Base-by-base conservation (phyloP, 1,284 basidiomycete species). In the Cryptococcus maquisensis region DNA sequence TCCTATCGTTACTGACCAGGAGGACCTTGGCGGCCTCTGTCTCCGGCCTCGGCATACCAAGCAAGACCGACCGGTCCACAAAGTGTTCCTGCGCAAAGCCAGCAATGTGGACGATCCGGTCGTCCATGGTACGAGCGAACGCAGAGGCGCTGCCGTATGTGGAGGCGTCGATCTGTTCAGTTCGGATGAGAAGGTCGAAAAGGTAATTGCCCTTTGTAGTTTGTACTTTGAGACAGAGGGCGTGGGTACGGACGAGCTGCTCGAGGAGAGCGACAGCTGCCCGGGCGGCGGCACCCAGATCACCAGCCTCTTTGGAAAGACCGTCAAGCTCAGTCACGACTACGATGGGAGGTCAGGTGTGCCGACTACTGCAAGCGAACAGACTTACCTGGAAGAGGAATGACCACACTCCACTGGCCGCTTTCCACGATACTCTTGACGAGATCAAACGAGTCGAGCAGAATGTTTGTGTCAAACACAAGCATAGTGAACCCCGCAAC, bases 321-420 rank as follows among this genome's bases (percentile, higher is more conserved):
- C 94, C 92, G 65, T 98, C 95, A 10, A 98, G 84, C 68, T 98
- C 95, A 80, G 94, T 97, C 65, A 98, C 83, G 52, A 96, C 95
- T 62, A 57, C 62, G 5, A 64, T 47, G 38, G 21, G 38, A 18
- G 16, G 32, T 28, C 51, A 37, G 32, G n/a, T 21, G 15, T 36
- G 8, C 16, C 5, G 35, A 20, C 26, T 9, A 7, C 16, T n/a
- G 46, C 3, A 36, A 3, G 10, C 26, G 23, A n/a, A 4, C 28
- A 9, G 12, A 63, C 68, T 59, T 50, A 73, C 73, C 75, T 0
- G 92, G 92, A 2, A 97, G 82, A 3, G 95, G 95, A 0, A 98
- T 80, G 52, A 98, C 80, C 49, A 96, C 81, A 0, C 88, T 96
- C 92, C 92, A 98, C 41, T 80, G 79, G 28, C 84, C 78, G 59